These are phyloP conservation scores for Camellia japonica DNA, from an alignment of 148 eudicot species.

Conservation along the genomic window DNA sequence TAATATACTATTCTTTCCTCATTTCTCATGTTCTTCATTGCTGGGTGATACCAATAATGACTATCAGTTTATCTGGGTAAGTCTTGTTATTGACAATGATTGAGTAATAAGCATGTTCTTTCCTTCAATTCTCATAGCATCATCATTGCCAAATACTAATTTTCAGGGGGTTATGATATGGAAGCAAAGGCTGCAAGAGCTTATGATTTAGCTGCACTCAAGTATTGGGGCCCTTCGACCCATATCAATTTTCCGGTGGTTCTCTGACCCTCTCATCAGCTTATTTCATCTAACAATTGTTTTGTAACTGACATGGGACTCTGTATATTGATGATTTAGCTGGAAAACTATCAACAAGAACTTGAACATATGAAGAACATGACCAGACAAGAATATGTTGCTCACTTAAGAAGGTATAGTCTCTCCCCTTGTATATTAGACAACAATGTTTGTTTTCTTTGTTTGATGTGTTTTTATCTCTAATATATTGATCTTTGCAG, in stretches of 20 bases:
- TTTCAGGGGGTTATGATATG: conserved; percentile 86
- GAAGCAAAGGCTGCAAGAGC: conserved; percentile 95
- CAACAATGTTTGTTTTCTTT: neutral
- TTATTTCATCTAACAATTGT: neutral
- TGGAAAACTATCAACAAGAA: conserved; percentile 83
- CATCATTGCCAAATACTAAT: neutral
- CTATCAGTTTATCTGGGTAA: conserved; percentile 83
- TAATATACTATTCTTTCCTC: conserved; percentile 8
- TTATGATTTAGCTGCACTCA: conserved; percentile 90
- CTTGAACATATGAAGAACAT: conserved; percentile 92
- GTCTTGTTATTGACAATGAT: conserved; percentile 12
- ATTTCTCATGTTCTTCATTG: conserved; percentile 19
- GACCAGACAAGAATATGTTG: conserved; percentile 94
- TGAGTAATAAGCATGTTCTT: neutral
- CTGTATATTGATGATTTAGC: conserved; percentile 31
- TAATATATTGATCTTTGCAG: conserved; percentile 30
- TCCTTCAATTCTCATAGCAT: neutral
- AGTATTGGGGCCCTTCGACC: conserved; percentile 92
- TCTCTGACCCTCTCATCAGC: neutral
- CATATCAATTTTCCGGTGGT: conserved; percentile 85
- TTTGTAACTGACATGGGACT: neutral
- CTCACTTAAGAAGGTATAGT: conserved; percentile 77
- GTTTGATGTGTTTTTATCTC: neutral
- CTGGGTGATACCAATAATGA: conserved; percentile 3
- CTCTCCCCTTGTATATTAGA: neutral